Conservation (phyloP, 176 grass and related monocot genomes). For the Triticum turgidum region DNA sequence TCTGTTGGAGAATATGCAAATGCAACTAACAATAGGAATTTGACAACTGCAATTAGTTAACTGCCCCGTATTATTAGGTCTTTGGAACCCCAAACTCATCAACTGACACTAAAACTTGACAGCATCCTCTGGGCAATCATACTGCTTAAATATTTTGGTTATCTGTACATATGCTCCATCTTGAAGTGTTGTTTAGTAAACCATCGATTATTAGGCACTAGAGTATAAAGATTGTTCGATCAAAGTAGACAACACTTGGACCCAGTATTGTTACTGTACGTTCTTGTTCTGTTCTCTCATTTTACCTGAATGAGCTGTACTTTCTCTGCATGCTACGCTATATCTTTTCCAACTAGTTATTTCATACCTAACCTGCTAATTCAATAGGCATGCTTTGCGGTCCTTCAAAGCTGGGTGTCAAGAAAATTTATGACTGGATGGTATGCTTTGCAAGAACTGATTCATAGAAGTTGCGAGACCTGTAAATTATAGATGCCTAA, state of each 20-base stretch:
- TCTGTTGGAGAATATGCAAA: background rate
- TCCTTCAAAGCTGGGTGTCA: constrained; percentile 99
- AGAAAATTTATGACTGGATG: constrained; percentile 99
- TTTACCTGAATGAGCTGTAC: background rate
- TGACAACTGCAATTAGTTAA: background rate
- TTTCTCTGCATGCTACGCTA: background rate
- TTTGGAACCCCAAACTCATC: background rate
- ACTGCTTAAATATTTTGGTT: background rate
- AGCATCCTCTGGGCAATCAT: background rate
- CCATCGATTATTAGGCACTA: background rate
- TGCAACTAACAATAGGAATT: background rate
- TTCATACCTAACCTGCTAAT: constrained; percentile 29
- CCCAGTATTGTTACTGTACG: background rate
- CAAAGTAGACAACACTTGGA: background rate
- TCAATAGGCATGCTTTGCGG: constrained; percentile 77
- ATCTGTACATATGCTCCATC: background rate
- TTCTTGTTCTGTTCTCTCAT: background rate
- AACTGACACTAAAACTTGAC: background rate
- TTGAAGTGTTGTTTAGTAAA: background rate
- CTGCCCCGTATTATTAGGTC: background rate
- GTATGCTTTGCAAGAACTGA: constrained; percentile 44
- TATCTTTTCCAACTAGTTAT: background rate
- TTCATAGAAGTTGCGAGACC: background rate
- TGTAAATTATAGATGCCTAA: constrained; percentile 12
- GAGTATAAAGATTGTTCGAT: background rate